Percentiles rank a stretch among this genome's conserved stretches.
phyloP scores from a whole-genome alignment of 805 yeast genomes.

The Nakazawaea peltata region DNA sequence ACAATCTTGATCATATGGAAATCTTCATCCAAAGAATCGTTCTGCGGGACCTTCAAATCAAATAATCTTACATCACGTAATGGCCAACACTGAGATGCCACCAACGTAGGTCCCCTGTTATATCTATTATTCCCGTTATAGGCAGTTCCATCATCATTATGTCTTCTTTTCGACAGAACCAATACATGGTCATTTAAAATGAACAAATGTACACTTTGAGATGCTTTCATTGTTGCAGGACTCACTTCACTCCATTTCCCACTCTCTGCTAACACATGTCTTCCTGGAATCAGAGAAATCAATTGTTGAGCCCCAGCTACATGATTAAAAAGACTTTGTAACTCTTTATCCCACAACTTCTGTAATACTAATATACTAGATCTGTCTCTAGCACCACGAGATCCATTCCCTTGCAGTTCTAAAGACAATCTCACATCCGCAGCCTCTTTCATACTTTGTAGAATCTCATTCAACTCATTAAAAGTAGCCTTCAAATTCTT shows the following conservation, averaged over 20 bases:
- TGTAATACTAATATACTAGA: constrained; percentile 67
- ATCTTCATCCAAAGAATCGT: constrained; percentile 7
- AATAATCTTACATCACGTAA: constrained; percentile 47
- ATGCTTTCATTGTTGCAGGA: constrained; percentile 75
- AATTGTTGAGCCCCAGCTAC: constrained; percentile 89
- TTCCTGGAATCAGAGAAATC: constrained; percentile 65
- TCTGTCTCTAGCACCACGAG: constrained; percentile 38
- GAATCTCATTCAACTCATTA: constrained; percentile 49
- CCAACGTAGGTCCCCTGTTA: constrained; percentile 32
- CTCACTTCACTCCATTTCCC: constrained; percentile 84
- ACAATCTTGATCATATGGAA: constrained; percentile 14
- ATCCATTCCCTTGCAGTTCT: constrained; percentile 24
- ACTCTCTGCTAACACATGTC: constrained; percentile 74
- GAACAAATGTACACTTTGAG: constrained; percentile 68
- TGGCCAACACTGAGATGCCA: constrained; percentile 77
- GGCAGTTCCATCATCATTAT: constrained; percentile 23
- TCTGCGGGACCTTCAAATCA: constrained; percentile 22
- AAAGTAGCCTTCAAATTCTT: constrained; percentile 53
- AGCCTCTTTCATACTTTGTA: constrained; percentile 48
- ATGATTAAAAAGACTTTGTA: constrained; percentile 62
- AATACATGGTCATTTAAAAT: constrained; percentile 70
- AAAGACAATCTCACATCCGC: constrained; percentile 50
- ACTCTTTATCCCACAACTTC: constrained; percentile 72
- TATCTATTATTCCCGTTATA: constrained; percentile 12
- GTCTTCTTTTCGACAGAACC: constrained; percentile 53